Percentiles rank a stretch among this genome's conserved stretches.
Conservation (phyloP, 192 early-diverging fungal species). For the Gaertneriomyces semiglobifer region DNA sequence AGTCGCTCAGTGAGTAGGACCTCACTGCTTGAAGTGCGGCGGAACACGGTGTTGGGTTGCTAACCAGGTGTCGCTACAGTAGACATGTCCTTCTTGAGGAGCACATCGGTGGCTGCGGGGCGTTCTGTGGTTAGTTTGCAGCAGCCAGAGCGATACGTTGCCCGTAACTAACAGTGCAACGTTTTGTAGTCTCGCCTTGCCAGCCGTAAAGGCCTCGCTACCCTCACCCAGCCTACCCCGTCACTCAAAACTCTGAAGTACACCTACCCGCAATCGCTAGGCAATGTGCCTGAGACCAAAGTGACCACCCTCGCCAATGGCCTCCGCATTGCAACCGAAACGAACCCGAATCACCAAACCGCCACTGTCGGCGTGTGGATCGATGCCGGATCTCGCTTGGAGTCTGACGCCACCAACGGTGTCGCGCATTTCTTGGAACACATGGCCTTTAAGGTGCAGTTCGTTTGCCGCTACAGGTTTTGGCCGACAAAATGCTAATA, state of each 20-base stretch:
- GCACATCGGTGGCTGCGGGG: too few relatives aligned
- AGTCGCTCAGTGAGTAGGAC: too few relatives aligned
- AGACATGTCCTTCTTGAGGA: too few relatives aligned
- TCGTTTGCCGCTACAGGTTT: too few relatives aligned
- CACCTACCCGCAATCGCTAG: conserved; percentile 46
- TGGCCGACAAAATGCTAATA: too few relatives aligned
- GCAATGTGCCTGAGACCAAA: conserved; percentile 47
- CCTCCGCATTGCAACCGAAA: conserved; percentile 55
- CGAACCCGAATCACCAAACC: conserved; percentile 57
- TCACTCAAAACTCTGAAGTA: conserved; percentile 31
- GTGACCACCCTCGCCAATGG: conserved; percentile 54
- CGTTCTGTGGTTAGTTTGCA: too few relatives aligned
- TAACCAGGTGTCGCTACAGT: too few relatives aligned
- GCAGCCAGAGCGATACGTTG: too few relatives aligned
- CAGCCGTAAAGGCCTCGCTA: not conserved
- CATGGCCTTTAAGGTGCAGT: conserved; percentile 93
- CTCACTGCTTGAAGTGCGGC: too few relatives aligned
- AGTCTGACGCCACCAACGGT: conserved; percentile 78
- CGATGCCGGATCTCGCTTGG: conserved; percentile 57
- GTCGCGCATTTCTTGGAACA: conserved; percentile 98
- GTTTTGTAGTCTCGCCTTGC: not conserved
- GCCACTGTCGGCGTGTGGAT: conserved; percentile 64
- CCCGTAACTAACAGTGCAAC: too few relatives aligned
- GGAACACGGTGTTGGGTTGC: too few relatives aligned
- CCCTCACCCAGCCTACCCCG: conserved; percentile 16